Evolutionary conservation across 164 flowering plant genomes (phyloP), one percentile per base, ranked within the genome.

Genomic region (Warburgia ugandensis): DNA sequence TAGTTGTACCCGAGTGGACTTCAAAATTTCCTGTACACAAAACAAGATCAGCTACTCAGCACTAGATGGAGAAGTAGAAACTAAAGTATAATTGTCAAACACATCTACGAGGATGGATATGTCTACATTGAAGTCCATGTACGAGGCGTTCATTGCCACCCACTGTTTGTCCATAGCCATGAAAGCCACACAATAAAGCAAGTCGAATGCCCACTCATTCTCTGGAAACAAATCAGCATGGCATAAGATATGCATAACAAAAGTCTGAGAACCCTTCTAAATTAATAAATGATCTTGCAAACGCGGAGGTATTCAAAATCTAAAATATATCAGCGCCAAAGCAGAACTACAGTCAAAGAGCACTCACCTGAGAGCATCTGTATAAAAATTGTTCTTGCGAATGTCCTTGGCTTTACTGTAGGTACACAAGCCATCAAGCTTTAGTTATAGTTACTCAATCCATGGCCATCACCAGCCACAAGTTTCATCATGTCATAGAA

Each of bases 51-150:
- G 7, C 21, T 4, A 31, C 12, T 55, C 53, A 61, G 45, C 42
- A 47, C 2, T 37, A 35, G 4, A 31, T 23, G 3, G 31, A 19
- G 2, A 17, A 11, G 2, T 14, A 25, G n/a, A 36, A 26, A 4
- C 29, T 25, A 33, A 33, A 33, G 10, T n/a, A 33, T 10, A 21
- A 42, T 36, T 7, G 39, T 1, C 7, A 23, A 7, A 4, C 22
- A 19, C 6, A 8, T 13, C 3, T 12, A 4, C 8, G 6, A 16
- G 41, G 33, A 8, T 17, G 7, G 43, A 39, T 44, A 33, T 29
- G 33, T 81, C 76, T 60, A 85, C 97, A 62, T 85, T 89, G 69
- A 89, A 89, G 54, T 85, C 87, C 97, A 89, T 85, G 72, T 85
- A 85, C 4, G 92, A 77, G 13, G 97, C 95, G 61, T 81, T 78